phyloP scores from a whole-genome alignment of 495 filamentous ascomycete species.

The Symbiotaphrina buchneri region DNA sequence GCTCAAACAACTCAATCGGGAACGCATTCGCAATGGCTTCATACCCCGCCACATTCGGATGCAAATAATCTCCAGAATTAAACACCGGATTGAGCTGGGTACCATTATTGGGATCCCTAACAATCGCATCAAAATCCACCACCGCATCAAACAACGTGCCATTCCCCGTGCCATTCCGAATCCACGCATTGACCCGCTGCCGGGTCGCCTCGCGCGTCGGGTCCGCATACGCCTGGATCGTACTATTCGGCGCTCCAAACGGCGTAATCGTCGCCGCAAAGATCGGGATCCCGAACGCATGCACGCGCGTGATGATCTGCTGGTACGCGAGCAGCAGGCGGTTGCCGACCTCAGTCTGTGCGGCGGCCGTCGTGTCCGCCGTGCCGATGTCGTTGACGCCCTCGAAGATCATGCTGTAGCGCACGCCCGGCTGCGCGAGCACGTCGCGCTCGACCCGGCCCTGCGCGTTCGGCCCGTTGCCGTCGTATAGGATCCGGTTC shows the following conservation, averaged over 20 bases:
- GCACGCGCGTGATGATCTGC: constrained; percentile 32
- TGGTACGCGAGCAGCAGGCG: constrained; percentile 29
- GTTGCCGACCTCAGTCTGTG: constrained; percentile 26
- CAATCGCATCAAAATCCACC: too few species aligned
- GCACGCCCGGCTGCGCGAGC: constrained; percentile 27
- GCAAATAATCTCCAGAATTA: too few species aligned
- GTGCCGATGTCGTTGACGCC: constrained; percentile 54
- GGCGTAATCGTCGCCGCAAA: constrained; percentile 50
- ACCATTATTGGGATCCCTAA: too few species aligned
- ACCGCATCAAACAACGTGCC: too few species aligned
- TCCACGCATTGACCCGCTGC: too few species aligned
- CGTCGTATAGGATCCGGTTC: constrained; percentile 39
- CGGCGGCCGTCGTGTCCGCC: constrained; percentile 18
- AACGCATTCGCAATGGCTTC: too few species aligned
- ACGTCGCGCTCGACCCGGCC: constrained; percentile 41
- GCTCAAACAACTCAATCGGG: too few species aligned
- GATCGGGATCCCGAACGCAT: constrained; percentile 27
- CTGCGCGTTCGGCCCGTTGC: constrained; percentile 37
- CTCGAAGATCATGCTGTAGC: constrained; percentile 46
- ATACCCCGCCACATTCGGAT: too few species aligned
- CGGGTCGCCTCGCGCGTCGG: too few species aligned
- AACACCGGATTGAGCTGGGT: too few species aligned
- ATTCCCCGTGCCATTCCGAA: too few species aligned
- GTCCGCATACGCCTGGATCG: too few species aligned
- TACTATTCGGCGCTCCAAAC: constrained; percentile 27